Evolutionary conservation across 1,139 yeast genomes (phyloP), one percentile per base, ranked within the genome.

Genomic region (Saccharomycopsis crataegensis): DNA sequence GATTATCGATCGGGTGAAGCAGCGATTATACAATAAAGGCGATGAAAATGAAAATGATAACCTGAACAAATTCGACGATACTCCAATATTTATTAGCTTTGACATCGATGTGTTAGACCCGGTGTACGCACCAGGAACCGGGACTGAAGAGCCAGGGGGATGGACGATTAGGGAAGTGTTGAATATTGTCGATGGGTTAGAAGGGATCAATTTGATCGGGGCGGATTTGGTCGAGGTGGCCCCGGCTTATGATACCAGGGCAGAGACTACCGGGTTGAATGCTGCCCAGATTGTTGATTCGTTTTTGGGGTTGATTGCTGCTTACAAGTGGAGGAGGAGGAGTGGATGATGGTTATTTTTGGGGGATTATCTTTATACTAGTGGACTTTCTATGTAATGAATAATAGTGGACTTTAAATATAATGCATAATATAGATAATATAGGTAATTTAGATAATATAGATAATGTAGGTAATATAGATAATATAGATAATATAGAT

Each of bases 221-320:
- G 80, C 76, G 14, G 83, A 79, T 60, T 75, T 79, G n/a, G 83
- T 78, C 5, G 83, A 79, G 62, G 82, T 78, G 1, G 72, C 77
- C 58, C 82, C 83, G 1, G 78, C 80, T 0, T 78, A 70, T 52
- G 81, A 77, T 59, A 68, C 76, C 31, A 75, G 73, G 54, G 68
- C 75, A 28, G 82, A 71, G 51, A 74, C 74, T 49, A 78, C 83
- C 1, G 71, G 75, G 54, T 69, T 78, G 57, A 76, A 80, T 0
- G 84, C 83, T 1, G 77, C 82, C 1, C 76, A 76, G 14, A 79
- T 77, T 12, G 70, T 78, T 36, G 83, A 79, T 59, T 71, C 77
- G 1, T 63, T 77, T 34, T 63, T 79, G 56, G 78, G 78, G 6
- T 63, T 79, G 43, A 73, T 79, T 75, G 65, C 53, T n/a, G 55